Percentiles rank a stretch among this genome's conserved stretches.
Conservation (phyloP, 495 filamentous ascomycete genomes). For the Penicillium subrubescens region DNA sequence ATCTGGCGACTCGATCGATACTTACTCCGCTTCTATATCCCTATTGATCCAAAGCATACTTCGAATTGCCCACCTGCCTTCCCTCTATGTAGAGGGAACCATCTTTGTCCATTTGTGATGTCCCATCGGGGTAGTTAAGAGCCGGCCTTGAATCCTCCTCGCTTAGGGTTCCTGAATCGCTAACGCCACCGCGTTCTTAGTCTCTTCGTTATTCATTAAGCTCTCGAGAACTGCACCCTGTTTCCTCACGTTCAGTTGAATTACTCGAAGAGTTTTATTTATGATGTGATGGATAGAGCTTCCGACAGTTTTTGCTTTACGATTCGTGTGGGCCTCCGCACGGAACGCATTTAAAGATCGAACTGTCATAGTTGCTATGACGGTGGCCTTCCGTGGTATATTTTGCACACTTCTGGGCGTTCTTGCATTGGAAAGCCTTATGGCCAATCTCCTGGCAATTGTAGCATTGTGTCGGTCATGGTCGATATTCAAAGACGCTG, state of each 20-base stretch:
- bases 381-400: no score
- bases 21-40: slow-evolving; percentile 31
- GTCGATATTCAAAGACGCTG: no score
- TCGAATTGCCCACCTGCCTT: slow-evolving; percentile 26
- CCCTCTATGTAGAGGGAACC: slow-evolving; percentile 18
- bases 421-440: no score
- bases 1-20: slow-evolving; percentile 27
- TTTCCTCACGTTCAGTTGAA: slow-evolving; percentile 37
- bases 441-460: no score
- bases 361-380: no score
- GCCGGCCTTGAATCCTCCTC: slow-evolving; percentile 21
- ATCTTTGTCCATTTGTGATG: slow-evolving; percentile 35
- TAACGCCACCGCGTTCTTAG: slow-evolving; percentile 19
- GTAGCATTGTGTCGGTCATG: no score
- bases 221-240: slow-evolving; percentile 23
- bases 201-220: slow-evolving; percentile 33
- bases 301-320: slow-evolving; percentile 33
- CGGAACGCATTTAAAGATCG: no score
- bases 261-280: slow-evolving; percentile 31
- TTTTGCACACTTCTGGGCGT: no score
- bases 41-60: slow-evolving; percentile 38
- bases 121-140: slow-evolving; percentile 30
- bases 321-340: slow-evolving; percentile 3
- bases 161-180: slow-evolving; percentile 31
- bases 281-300: slow-evolving; percentile 26